Base-by-base conservation (phyloP, 768 basidiomycete species). In the Candolleomyces aberdarensis region DNA sequence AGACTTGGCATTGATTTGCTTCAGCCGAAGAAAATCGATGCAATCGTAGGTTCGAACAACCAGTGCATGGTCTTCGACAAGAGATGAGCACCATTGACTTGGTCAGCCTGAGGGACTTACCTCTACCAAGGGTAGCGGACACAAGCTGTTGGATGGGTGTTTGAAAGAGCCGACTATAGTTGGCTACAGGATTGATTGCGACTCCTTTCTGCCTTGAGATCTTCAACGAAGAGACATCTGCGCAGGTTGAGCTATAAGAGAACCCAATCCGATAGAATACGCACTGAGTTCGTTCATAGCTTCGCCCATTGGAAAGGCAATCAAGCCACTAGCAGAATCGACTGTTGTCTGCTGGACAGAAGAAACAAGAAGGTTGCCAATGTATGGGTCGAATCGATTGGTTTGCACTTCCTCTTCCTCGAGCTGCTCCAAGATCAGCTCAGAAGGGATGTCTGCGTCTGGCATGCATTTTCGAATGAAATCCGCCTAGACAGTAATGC, bases 381-480 rank as follows among this genome's bases (percentile, higher is more conserved):
- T 61, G 46, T 78, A 80, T 17, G 87, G 87, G 66, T 92, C 83
- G 50, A 80, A 67, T n/a, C 72, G 65, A 22, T 67, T 71, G 41
- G 65, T 59, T 54, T 74, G 63, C 46, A 67, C 72, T 13, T 77
- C 73, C 50, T 87, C 85, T 55, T 76, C 74, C 13, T 76, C 71
- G 19, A 91, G 71, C 59, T 86, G 78, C 29, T 83, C 80, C 55
- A 82, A 72, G 49, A 93, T 78, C 22, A 93, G 73, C 44, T 90
- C 85, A n/a, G 82, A 74, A 7, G 88, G 75, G n/a, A 94, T 76
- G 61, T 92, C 89, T 15, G 88, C 78, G 62, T 92, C 90, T 1
- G 91, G 89, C 57, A 88, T 80, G 70, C 82, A 80, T 4, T 84
- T 86, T 49, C 88, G 84, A 51, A 92, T 76, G 65, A 90, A 91